Conservation (phyloP, 1,284 basidiomycete genomes). For the Moesziomyces sp. region DNA sequence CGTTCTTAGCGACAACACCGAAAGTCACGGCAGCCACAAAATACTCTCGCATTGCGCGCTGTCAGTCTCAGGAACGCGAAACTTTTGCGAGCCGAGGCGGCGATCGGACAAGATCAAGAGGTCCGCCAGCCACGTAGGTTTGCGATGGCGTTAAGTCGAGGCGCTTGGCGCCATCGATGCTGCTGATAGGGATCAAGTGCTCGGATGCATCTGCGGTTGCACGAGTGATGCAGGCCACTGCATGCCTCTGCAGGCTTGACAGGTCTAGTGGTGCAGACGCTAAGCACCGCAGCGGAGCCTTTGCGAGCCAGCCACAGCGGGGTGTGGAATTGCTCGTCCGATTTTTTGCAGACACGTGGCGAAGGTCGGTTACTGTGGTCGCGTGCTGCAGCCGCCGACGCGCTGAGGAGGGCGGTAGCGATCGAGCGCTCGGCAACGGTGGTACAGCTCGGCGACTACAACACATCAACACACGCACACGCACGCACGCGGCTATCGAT, state of each 20-base stretch:
- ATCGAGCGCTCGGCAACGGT: conserved; percentile 20
- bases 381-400: conserved; percentile 12
- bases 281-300: neutral
- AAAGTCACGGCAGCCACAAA: neutral
- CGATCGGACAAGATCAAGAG: neutral
- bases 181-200: neutral
- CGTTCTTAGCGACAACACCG: neutral
- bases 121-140: neutral
- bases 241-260: neutral
- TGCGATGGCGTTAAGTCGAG: neutral
- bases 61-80: neutral
- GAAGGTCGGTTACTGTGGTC: conserved; percentile 2
- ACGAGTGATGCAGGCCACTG: neutral
- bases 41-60: neutral
- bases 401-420: conserved; percentile 8
- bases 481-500: conserved; percentile 10
- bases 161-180: neutral
- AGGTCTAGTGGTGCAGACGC: neutral
- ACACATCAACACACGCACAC: conserved; percentile 11
- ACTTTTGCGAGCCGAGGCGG: neutral
- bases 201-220: too few species aligned
- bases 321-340: conserved; percentile 3
- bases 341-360: neutral
- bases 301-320: conserved; percentile 13
- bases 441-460: conserved; percentile 3